phyloP scores from a whole-genome alignment of 108 stramenopile genomes.

The Skeletonema menzelii region DNA sequence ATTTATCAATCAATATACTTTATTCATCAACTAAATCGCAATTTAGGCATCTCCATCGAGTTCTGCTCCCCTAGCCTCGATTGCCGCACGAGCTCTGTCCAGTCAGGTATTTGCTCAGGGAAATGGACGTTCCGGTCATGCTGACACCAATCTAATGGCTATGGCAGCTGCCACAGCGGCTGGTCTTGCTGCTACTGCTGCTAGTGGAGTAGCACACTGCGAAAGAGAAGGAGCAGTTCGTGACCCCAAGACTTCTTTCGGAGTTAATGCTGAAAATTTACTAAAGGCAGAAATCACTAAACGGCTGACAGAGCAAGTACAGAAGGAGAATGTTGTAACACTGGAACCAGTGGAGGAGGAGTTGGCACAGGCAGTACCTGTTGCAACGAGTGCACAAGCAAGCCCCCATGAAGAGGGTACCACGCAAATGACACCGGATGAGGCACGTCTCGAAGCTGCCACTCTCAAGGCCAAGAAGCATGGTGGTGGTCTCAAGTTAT shows the following conservation, averaged over 20 bases:
- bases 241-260: slow-evolving; percentile 44
- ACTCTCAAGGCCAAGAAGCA: slow-evolving; percentile 84
- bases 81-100: slow-evolving; percentile 38
- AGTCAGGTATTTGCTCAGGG: slow-evolving; percentile 30
- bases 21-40: not conserved
- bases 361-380: slow-evolving; percentile 6
- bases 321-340: slow-evolving; percentile 7
- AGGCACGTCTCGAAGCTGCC: slow-evolving; percentile 76
- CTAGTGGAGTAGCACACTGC: slow-evolving; percentile 20
- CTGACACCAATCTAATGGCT: slow-evolving; percentile 10
- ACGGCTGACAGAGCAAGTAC: slow-evolving; percentile 19
- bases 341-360: slow-evolving; percentile 16
- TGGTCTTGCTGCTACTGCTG: slow-evolving; percentile 13
- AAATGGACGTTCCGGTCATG: slow-evolving; percentile 12
- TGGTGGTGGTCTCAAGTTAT: slow-evolving; percentile 91
- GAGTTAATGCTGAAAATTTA: slow-evolving; percentile 36
- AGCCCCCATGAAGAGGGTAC: slow-evolving; percentile 27
- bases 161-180: slow-evolving; percentile 20
- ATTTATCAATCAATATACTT: not conserved
- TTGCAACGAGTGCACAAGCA: slow-evolving; percentile 19
- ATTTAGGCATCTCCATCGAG: not conserved
- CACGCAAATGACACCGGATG: slow-evolving; percentile 67
- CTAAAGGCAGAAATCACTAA: slow-evolving; percentile 35
- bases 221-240: slow-evolving; percentile 46
- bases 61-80: slow-evolving; percentile 24